Evolutionary conservation across 768 basidiomycete species (phyloP).

Genomic region (Aureoboletus auriporus): DNA sequence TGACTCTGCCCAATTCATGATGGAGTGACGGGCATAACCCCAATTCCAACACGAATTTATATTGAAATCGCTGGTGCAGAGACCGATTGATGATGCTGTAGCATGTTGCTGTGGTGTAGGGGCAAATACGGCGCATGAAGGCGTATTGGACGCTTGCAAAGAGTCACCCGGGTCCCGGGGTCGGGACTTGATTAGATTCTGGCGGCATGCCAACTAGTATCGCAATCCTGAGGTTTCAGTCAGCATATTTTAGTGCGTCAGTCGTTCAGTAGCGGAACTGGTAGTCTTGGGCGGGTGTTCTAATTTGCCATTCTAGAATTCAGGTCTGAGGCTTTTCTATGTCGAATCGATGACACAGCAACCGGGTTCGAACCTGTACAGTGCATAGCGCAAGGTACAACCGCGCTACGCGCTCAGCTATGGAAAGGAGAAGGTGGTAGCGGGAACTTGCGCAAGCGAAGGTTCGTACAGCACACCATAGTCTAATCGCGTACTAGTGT

Average conservation of each 20-base stretch:
- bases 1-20: conserved; percentile 16
- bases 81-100: conserved; percentile 8
- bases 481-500: no score
- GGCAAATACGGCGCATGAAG: background rate
- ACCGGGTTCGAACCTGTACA: no score
- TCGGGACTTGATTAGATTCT: background rate
- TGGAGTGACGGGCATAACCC: background rate
- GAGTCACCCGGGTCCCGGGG: background rate
- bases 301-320: conserved; percentile 14
- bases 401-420: background rate
- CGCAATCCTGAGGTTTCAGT: conserved; percentile 14
- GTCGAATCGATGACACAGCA: no score
- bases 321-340: no score
- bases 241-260: background rate
- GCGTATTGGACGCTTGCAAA: background rate
- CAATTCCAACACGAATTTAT: conserved; percentile 6
- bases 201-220: conserved; percentile 17
- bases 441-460: background rate
- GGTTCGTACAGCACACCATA: no score
- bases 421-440: background rate
- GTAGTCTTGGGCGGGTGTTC: conserved; percentile 3
- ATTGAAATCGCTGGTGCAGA: conserved; percentile 1
- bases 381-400: background rate
- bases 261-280: background rate
- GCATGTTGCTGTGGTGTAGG: conserved; percentile 22